A percentile compares a stretch with the other conserved stretches of the same genome.
phyloP scores from a whole-genome alignment of 2,329 filamentous ascomycete species.

The Lecanicillium sp. region DNA sequence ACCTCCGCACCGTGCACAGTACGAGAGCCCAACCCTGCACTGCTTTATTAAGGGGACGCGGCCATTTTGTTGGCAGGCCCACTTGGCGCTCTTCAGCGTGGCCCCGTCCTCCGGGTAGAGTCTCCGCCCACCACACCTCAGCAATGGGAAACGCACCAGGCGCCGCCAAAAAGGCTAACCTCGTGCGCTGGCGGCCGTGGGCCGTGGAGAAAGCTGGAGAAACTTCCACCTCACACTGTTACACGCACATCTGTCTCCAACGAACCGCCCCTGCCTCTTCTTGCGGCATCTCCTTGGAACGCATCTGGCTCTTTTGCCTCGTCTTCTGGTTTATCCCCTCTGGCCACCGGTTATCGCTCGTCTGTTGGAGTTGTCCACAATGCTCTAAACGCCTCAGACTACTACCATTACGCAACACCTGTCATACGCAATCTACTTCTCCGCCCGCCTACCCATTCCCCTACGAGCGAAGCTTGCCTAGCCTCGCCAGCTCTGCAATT shows the following conservation, averaged over 20 bases:
- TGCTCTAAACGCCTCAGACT: slow-evolving; percentile 29
- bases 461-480: slow-evolving; percentile 1
- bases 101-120: no score
- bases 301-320: slow-evolving; percentile 22
- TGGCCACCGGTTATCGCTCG: slow-evolving; percentile 30
- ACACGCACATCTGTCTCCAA: slow-evolving; percentile 17
- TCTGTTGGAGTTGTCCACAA: slow-evolving; percentile 26
- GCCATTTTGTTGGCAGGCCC: no score
- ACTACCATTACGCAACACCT: slow-evolving; percentile 6
- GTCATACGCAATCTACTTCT: slow-evolving; percentile 1
- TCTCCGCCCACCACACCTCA: no score
- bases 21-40: no score
- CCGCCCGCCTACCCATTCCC: neutral
- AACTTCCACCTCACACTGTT: slow-evolving; percentile 36
- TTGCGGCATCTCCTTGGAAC: slow-evolving; percentile 15
- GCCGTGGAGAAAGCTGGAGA: slow-evolving; percentile 24
- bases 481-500: slow-evolving; percentile 1
- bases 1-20: no score
- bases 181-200: no score
- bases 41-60: no score
- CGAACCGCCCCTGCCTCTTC: slow-evolving; percentile 17
- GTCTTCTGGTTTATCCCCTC: slow-evolving; percentile 30
- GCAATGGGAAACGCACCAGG: no score
- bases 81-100: no score
- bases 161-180: no score